phyloP scores from a whole-genome alignment of 768 basidiomycete species.

The Calvatia gigantea region DNA sequence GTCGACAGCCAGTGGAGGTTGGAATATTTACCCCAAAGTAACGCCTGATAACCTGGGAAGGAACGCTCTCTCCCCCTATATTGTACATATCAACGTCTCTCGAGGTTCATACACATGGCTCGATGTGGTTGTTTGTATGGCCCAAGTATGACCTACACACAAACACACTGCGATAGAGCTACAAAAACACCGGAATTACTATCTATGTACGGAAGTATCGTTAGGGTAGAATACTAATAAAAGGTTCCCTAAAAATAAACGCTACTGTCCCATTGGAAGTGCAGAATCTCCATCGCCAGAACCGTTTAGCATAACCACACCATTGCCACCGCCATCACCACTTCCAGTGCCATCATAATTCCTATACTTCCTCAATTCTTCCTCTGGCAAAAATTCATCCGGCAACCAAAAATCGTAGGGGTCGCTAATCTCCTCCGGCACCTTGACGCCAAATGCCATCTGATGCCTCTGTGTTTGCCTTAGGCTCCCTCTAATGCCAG shows the following conservation, averaged over 20 bases:
- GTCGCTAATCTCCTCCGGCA: conserved; percentile 7
- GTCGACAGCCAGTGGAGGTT: too few species aligned
- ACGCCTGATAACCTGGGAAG: too few species aligned
- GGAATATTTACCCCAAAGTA: too few species aligned
- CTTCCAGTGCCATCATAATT: background rate
- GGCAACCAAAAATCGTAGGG: conserved; percentile 10
- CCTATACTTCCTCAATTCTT: conserved; percentile 9
- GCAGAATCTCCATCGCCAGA: background rate
- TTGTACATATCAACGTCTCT: too few species aligned
- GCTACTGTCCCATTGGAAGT: background rate
- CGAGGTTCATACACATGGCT: too few species aligned
- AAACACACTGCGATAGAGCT: too few species aligned
- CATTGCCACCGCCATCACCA: background rate
- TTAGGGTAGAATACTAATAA: background rate
- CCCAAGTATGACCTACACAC: too few species aligned
- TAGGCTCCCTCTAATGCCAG: conserved; percentile 5
- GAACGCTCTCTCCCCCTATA: too few species aligned
- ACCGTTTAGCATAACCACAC: background rate
- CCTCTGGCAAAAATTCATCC: conserved; percentile 10
- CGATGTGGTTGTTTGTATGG: too few species aligned
- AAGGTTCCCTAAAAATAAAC: background rate
- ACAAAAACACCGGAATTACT: too few species aligned
- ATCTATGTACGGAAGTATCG: background rate
- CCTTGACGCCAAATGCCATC: conserved; percentile 10
- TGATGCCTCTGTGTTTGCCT: conserved; percentile 10